Evolutionary conservation across 2,329 filamentous ascomycete genomes (phyloP).

Genomic region (Arthrobotrys conoides): DNA sequence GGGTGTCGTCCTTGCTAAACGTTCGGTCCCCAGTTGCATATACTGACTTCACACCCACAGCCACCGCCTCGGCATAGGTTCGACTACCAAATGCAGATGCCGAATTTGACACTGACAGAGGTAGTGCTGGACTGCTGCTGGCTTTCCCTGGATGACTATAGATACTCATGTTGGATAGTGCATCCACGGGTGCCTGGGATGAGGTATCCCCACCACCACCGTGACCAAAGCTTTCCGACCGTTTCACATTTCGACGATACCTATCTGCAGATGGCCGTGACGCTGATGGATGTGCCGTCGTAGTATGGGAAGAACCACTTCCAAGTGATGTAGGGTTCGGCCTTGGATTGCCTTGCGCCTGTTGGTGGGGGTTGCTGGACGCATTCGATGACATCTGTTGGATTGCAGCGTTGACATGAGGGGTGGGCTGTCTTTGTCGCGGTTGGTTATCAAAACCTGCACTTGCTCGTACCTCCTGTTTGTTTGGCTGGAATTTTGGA

Average conservation of each 20-base stretch:
- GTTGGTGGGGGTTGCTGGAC: conserved; percentile 67
- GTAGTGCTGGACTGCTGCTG: conserved; percentile 59
- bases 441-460: conserved; percentile 71
- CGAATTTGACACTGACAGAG: conserved; percentile 64
- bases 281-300: conserved; percentile 63
- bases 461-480: conserved; percentile 67
- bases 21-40: conserved; percentile 47
- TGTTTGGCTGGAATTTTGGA: conserved; percentile 69
- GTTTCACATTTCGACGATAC: conserved; percentile 62
- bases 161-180: conserved; percentile 67
- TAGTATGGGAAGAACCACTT: conserved; percentile 41
- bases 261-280: conserved; percentile 64
- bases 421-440: conserved; percentile 69
- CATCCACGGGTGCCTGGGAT: conserved; percentile 69
- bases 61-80: conserved; percentile 72
- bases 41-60: conserved; percentile 62
- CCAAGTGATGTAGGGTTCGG: conserved; percentile 30
- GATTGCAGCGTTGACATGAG: conserved; percentile 65
- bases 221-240: conserved; percentile 58
- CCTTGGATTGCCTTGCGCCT: conserved; percentile 68
- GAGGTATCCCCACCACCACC: conserved; percentile 65
- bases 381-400: conserved; percentile 67
- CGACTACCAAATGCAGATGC: conserved; percentile 72
- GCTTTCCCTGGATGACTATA: conserved; percentile 59
- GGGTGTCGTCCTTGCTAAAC: conserved; percentile 62